phyloP scores from a whole-genome alignment of 768 basidiomycete genomes.

The Cantharellus cinnabarinus region DNA sequence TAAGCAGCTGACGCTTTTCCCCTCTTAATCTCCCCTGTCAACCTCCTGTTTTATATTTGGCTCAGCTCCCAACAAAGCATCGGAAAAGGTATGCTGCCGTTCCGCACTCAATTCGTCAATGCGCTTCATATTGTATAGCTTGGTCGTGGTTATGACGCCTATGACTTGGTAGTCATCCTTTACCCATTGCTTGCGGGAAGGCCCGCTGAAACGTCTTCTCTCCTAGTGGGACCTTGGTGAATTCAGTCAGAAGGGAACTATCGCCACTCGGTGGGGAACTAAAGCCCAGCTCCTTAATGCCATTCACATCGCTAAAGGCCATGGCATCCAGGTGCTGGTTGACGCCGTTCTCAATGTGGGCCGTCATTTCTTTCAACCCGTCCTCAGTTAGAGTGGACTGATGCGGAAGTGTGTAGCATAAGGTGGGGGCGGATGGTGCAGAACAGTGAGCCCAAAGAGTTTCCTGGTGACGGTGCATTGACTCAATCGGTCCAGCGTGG shows the following conservation, averaged over 20 bases:
- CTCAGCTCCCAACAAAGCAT: slow-evolving; percentile 51
- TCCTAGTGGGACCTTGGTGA: slow-evolving; percentile 72
- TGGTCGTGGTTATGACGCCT: slow-evolving; percentile 69
- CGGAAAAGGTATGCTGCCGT: slow-evolving; percentile 26
- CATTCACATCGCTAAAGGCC: slow-evolving; percentile 41
- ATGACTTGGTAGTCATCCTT: slow-evolving; percentile 29
- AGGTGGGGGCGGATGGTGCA: slow-evolving; percentile 60
- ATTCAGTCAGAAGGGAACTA: slow-evolving; percentile 53
- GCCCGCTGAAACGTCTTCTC: neutral
- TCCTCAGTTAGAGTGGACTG: neutral
- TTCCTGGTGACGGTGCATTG: neutral
- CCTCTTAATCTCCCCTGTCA: neutral
- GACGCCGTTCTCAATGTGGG: slow-evolving; percentile 79
- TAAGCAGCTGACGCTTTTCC: slow-evolving; percentile 1
- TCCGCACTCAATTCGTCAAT: neutral
- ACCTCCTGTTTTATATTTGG: neutral
- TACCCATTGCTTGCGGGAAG: neutral
- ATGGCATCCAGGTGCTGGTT: slow-evolving; percentile 55
- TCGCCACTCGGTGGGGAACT: slow-evolving; percentile 71
- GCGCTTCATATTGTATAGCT: slow-evolving; percentile 19
- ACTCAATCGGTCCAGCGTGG: slow-evolving; percentile 18
- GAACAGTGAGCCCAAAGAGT: slow-evolving; percentile 21
- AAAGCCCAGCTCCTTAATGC: slow-evolving; percentile 57
- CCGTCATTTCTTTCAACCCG: neutral
- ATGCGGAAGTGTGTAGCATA: slow-evolving; percentile 30